Base-by-base conservation (phyloP, 2,329 filamentous ascomycete species). In the Alternaria alternata region DNA sequence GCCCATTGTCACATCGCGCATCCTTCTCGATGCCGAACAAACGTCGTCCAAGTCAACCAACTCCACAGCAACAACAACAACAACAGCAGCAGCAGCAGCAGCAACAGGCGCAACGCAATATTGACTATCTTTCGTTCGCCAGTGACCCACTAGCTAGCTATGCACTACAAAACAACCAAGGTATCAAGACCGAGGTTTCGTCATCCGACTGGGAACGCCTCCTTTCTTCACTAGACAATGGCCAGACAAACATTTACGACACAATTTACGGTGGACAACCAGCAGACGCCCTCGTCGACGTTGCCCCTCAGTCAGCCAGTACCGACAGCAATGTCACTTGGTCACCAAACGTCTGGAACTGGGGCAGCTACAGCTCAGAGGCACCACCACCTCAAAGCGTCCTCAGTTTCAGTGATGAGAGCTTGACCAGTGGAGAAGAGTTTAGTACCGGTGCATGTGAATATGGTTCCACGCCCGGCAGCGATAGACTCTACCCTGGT, bases 211-310 rank as follows among this genome's bases (percentile, higher is more conserved):
- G 93, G 93, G 93, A 96, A 76, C 88, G 89, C 2, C 84, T 96
- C 0, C 84, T 96, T 2, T 89, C 90, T 4, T 90, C 89, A 22
- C 88, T 96, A 75, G 93, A 96, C 69, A 89, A 89, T 36, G 92
- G 92, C 0, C 86, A 90, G 65, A 87, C 89, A 54, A 96, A 94
- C 72, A 90, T 96, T n/a, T 95, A 92, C 77, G 90, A 93, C 72
- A 89, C 89, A 41, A 92, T 93, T 56, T 93, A 93, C 67, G 91
- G 91, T 38, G 90, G 90, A 0, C 84, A 85, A 9, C 83, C 82
- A 7, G 78, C 75, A 0, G 78, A 79, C 41, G 76, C 76, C 5
- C 74, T 79, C 11, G 61, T 77, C 32, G 77, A 78, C 43, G 70
- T 72, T 26, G 60, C 71, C 7, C 73, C 73, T 1, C 59, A 74